Percentiles rank a stretch among this genome's conserved stretches.
These are phyloP conservation scores for Oemleria cerasiformis DNA, from an alignment of 306 rosid genomes.

Conservation along the genomic window DNA sequence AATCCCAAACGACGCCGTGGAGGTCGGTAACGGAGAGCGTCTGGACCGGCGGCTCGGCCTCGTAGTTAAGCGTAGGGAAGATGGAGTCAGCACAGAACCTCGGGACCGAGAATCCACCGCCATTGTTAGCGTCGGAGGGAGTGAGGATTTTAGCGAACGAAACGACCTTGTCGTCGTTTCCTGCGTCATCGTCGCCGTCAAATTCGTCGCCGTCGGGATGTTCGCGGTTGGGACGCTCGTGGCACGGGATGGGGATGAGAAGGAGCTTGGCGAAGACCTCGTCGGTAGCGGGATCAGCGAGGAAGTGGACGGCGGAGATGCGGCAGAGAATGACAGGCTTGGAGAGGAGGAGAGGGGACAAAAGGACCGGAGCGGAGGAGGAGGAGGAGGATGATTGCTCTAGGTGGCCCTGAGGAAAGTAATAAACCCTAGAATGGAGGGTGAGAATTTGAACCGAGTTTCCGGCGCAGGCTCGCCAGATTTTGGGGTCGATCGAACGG, in stretches of 20 bases:
- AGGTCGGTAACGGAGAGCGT: conserved; percentile 47
- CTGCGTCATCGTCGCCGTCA: not conserved
- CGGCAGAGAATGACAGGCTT: conserved; percentile 40
- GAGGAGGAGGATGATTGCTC: conserved; percentile 45
- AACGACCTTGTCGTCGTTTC: conserved; percentile 21
- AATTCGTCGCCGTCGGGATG: not conserved
- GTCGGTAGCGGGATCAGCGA: conserved; percentile 55
- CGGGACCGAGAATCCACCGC: conserved; percentile 84
- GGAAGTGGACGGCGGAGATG: conserved; percentile 30
- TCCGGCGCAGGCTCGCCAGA: conserved; percentile 75
- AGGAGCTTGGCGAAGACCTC: conserved; percentile 58
- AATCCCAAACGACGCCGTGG: conserved; percentile 58
- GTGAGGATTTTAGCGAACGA: conserved; percentile 66
- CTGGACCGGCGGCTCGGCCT: conserved; percentile 66
- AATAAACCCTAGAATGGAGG: conserved; percentile 65
- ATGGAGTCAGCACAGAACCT: conserved; percentile 66
- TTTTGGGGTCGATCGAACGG: conserved; percentile 29
- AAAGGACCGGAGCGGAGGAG: conserved; percentile 33
- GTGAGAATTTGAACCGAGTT: conserved; percentile 42
- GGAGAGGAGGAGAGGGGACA: conserved; percentile 30
- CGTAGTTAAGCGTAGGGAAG: conserved; percentile 56
- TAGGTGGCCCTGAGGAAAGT: conserved; percentile 74
- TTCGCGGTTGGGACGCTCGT: not conserved
- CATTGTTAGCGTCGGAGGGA: conserved; percentile 78
- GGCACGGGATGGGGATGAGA: conserved; percentile 36